phyloP scores from a whole-genome alignment of 129 eudicot species.

The sunflower (Helianthus annuus) region DNA sequence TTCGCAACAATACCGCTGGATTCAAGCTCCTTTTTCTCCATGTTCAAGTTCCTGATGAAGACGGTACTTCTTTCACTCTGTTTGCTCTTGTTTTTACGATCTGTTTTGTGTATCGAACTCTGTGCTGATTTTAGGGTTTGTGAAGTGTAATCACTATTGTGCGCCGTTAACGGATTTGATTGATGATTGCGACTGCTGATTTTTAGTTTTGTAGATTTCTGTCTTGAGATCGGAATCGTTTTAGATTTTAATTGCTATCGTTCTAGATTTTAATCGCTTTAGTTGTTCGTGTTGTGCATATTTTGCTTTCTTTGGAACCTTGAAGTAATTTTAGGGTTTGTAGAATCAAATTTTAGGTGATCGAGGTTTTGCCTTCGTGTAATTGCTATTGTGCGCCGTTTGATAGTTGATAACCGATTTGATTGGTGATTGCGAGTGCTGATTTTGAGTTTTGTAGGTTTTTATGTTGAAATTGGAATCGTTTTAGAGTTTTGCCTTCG shows the following conservation, averaged over 20 bases:
- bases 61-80: conserved; percentile 46
- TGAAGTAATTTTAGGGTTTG: neutral
- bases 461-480: too few relatives aligned
- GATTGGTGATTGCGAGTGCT: neutral
- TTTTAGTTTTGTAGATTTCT: neutral
- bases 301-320: too few relatives aligned
- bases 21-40: conserved; percentile 85
- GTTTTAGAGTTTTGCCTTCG: too few relatives aligned
- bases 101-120: neutral
- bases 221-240: too few relatives aligned
- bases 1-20: conserved; percentile 73
- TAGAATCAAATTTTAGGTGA: neutral
- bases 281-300: too few relatives aligned
- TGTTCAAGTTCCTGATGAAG: conserved; percentile 93
- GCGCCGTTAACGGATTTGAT: neutral
- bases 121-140: conserved; percentile 1
- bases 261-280: too few relatives aligned
- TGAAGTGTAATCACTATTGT: neutral
- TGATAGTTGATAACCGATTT: neutral
- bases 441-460: too few relatives aligned
- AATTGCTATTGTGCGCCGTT: neutral
- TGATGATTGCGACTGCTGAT: neutral
- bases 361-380: neutral
- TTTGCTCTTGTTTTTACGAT: neutral
- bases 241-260: too few relatives aligned